Evolutionary conservation across 2,329 filamentous ascomycete genomes (phyloP).

Genomic region (Calonectria naviculata): DNA sequence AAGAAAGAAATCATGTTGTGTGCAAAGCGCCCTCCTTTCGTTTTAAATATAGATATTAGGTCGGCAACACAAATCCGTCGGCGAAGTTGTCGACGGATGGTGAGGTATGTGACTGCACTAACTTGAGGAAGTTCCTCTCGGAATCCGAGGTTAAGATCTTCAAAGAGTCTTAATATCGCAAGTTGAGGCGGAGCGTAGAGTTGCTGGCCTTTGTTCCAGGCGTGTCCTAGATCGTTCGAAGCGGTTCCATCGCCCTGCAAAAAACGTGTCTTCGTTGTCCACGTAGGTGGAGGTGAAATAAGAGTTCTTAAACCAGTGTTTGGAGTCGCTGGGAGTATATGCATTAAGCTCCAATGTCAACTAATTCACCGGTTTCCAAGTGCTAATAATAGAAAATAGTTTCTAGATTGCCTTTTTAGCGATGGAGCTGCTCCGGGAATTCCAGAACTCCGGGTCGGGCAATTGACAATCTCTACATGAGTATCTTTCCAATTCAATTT

Average conservation of each 20-base stretch:
- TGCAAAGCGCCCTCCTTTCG: no score
- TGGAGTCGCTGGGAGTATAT: slow-evolving; percentile 46
- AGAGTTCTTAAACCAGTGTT: slow-evolving; percentile 47
- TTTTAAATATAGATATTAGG: slow-evolving; percentile 36
- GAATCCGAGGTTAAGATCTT: slow-evolving; percentile 12
- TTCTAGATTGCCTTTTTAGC: slow-evolving; percentile 37
- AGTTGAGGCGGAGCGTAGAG: slow-evolving; percentile 31
- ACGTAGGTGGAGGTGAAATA: slow-evolving; percentile 36
- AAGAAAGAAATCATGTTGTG: no score
- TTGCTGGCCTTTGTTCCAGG: slow-evolving; percentile 42
- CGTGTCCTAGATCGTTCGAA: slow-evolving; percentile 42
- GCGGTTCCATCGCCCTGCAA: neutral
- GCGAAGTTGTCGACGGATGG: slow-evolving; percentile 48
- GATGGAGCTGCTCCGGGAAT: slow-evolving; percentile 8
- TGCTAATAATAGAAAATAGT: slow-evolving; percentile 45
- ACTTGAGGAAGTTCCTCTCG: slow-evolving; percentile 32
- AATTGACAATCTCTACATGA: slow-evolving; percentile 34
- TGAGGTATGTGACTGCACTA: slow-evolving; percentile 41
- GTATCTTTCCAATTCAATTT: slow-evolving; percentile 44
- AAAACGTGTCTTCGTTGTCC: slow-evolving; percentile 12
- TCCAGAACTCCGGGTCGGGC: slow-evolving; percentile 7
- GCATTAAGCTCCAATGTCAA: slow-evolving; percentile 48
- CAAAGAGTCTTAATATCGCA: slow-evolving; percentile 41
- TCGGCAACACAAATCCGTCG: slow-evolving; percentile 32
- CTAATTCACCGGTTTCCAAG: slow-evolving; percentile 37